Percentiles rank a stretch among this genome's conserved stretches.
These are phyloP conservation scores for Patellifolia procumbens DNA, from an alignment of 179 eudicot species.

Conservation along the genomic window DNA sequence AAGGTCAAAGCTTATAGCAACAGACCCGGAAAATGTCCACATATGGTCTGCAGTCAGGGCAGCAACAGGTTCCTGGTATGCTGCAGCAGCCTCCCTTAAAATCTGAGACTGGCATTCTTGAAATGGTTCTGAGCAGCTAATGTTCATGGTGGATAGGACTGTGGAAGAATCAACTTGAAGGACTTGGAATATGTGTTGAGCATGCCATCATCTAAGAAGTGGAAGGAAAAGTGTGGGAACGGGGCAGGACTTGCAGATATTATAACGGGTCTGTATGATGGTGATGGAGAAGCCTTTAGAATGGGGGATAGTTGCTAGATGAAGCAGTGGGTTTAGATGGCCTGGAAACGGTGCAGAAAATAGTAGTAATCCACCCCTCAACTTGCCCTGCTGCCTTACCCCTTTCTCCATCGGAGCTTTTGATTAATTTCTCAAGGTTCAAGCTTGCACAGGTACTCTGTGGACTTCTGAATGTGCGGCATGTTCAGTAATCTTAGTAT, in stretches of 20 bases:
- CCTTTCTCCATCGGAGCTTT: neutral
- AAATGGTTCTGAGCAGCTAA: constrained; percentile 24
- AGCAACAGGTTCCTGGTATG: constrained; percentile 10
- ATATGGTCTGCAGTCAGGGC: constrained; percentile 32
- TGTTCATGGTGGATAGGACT: constrained; percentile 3
- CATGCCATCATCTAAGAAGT: constrained; percentile 17
- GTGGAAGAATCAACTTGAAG: neutral
- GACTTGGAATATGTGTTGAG: neutral
- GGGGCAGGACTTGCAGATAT: constrained; percentile 16
- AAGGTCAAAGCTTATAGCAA: constrained; percentile 7
- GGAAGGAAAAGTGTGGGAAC: constrained; percentile 30
- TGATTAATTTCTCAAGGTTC: neutral
- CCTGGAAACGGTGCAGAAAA: constrained; percentile 33
- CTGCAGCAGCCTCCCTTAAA: neutral
- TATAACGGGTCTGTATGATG: constrained; percentile 22
- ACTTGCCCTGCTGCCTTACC: neutral
- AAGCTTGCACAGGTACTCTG: too few species aligned
- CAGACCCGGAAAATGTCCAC: constrained; percentile 21
- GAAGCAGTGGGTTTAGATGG: constrained; percentile 30
- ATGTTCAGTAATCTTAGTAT: too few species aligned
- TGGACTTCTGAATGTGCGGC: too few species aligned
- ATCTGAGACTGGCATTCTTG: constrained; percentile 12
- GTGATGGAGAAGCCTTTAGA: constrained; percentile 33
- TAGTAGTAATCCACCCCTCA: constrained; percentile 16
- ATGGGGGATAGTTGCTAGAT: constrained; percentile 30